Evolutionary conservation across 1,284 basidiomycete genomes (phyloP).

Genomic region (Puccinia horiana): DNA sequence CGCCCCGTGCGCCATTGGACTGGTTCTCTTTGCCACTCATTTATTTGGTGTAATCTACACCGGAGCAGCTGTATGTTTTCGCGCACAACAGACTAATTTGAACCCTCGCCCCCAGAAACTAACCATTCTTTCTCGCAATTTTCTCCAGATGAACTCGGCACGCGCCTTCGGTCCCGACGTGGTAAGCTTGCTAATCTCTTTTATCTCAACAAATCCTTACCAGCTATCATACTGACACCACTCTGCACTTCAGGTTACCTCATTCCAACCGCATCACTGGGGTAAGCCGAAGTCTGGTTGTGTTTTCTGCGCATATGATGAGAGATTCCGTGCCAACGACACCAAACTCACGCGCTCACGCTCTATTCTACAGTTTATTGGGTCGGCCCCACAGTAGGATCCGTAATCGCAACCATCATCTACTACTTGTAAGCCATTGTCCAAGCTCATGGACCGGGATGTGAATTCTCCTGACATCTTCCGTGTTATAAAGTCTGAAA

Average conservation of each 20-base stretch:
- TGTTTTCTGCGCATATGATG: not conserved
- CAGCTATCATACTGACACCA: not conserved
- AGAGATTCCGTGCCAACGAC: not conserved
- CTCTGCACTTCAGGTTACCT: constrained; percentile 22
- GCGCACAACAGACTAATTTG: not conserved
- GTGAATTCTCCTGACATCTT: not conserved
- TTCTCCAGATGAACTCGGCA: constrained; percentile 44
- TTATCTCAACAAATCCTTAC: not conserved
- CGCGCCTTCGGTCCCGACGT: constrained; percentile 53
- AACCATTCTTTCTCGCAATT: not conserved
- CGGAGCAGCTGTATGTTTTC: constrained; percentile 51
- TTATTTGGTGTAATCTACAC: constrained; percentile 51
- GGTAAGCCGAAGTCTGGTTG: not conserved
- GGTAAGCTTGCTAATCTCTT: constrained; percentile 13
- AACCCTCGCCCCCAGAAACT: not conserved
- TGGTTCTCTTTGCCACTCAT: constrained; percentile 52
- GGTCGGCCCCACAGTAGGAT: constrained; percentile 40
- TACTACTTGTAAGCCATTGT: constrained; percentile 35
- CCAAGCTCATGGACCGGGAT: not conserved
- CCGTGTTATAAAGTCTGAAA: not conserved
- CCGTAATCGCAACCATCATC: constrained; percentile 16
- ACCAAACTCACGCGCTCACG: no score
- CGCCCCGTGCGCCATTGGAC: constrained; percentile 51
- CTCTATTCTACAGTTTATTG: constrained; percentile 31
- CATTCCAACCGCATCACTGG: constrained; percentile 34